Evolutionary conservation across 2,329 filamentous ascomycete species (phyloP).

Genomic region (Cadophora sp.): DNA sequence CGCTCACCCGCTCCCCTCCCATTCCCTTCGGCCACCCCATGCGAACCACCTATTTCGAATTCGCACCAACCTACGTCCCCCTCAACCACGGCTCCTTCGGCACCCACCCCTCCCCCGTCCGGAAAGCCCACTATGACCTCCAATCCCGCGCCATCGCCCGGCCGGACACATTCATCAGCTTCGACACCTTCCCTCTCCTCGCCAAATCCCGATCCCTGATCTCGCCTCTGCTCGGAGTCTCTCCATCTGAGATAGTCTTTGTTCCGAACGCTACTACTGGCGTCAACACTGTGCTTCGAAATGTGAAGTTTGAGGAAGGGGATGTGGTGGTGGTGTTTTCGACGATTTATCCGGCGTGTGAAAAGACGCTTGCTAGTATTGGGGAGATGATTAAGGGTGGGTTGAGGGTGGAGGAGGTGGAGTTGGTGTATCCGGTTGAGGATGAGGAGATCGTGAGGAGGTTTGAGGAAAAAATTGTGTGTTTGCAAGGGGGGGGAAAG

Average conservation of each 20-base stretch:
- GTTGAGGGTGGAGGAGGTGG: constrained; percentile 49
- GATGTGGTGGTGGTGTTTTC: constrained; percentile 82
- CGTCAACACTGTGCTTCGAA: constrained; percentile 78
- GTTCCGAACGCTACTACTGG: constrained; percentile 79
- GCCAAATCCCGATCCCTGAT: constrained; percentile 64
- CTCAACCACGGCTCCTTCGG: constrained; percentile 73
- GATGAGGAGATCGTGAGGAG: constrained; percentile 65
- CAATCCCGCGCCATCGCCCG: constrained; percentile 70
- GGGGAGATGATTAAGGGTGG: constrained; percentile 23
- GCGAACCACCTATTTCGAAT: constrained; percentile 32
- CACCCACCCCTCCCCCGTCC: constrained; percentile 70
- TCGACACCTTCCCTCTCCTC: constrained; percentile 61
- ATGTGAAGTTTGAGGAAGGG: constrained; percentile 65
- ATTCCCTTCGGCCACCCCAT: too few species aligned
- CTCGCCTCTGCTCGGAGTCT: constrained; percentile 69
- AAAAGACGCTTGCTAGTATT: constrained; percentile 75
- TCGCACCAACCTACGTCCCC: constrained; percentile 36
- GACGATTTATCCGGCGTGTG: constrained; percentile 80
- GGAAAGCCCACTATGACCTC: constrained; percentile 62
- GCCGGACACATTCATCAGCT: constrained; percentile 79
- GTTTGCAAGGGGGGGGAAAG: constrained; percentile 60
- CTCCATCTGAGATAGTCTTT: constrained; percentile 72
- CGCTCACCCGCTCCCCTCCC: too few species aligned
- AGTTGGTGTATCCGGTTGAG: constrained; percentile 60
- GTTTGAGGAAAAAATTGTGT: constrained; percentile 63